Conservation (phyloP, 2,329 filamentous ascomycete genomes). For the Aureobasidium uvarum region DNA sequence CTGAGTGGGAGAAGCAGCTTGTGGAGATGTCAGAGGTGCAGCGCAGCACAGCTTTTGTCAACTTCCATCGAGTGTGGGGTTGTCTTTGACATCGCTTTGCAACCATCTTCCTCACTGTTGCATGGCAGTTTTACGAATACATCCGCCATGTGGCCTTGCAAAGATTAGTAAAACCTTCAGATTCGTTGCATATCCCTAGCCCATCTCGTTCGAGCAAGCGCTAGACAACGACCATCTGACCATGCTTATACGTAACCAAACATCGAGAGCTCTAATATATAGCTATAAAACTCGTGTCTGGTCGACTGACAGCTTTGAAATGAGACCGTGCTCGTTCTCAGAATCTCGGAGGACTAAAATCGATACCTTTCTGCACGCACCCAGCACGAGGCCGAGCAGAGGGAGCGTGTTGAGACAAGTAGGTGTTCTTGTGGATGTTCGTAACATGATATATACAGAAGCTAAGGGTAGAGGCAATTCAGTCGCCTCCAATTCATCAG, state of each 20-base stretch:
- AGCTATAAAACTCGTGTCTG: not conserved
- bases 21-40: not conserved
- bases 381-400: not conserved
- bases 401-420: not conserved
- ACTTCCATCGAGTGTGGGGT: not conserved
- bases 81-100: not conserved
- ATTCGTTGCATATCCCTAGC: too few relatives aligned
- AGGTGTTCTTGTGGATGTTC: not conserved
- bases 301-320: not conserved
- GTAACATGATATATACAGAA: constrained; percentile 3
- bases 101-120: not conserved
- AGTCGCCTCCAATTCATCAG: not conserved
- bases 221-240: not conserved
- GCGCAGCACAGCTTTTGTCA: constrained; percentile 6
- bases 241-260: not conserved
- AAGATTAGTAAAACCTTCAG: not conserved
- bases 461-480: not conserved
- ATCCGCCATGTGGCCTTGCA: not conserved
- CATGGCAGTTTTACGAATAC: not conserved
- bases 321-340: not conserved
- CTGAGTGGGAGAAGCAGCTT: not conserved
- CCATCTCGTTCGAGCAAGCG: too few relatives aligned
- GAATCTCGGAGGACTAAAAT: not conserved
- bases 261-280: not conserved
- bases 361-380: not conserved